Evolutionary conservation across 1,284 basidiomycete genomes (phyloP).

Genomic region (Schizopora paradoxa): DNA sequence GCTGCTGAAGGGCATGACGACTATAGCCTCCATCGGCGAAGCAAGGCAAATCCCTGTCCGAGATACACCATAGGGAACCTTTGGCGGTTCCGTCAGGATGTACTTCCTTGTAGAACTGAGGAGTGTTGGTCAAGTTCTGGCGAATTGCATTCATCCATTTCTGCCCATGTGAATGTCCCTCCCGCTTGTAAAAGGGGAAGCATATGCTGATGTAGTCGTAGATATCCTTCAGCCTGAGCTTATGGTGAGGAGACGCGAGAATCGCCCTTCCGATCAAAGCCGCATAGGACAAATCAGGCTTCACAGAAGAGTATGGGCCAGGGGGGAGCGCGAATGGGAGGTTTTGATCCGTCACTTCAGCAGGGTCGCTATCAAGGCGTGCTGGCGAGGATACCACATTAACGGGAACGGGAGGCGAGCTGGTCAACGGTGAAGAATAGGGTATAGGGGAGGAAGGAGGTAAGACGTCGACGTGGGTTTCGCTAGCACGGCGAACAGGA

Average conservation of each 20-base stretch:
- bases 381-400: slow-evolving; percentile 78
- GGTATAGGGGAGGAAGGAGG: slow-evolving; percentile 34
- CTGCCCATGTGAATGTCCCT: slow-evolving; percentile 50
- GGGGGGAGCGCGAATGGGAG: slow-evolving; percentile 72
- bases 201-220: slow-evolving; percentile 94
- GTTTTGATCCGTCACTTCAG: slow-evolving; percentile 54
- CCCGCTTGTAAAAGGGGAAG: slow-evolving; percentile 89
- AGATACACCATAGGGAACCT: slow-evolving; percentile 71
- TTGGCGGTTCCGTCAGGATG: slow-evolving; percentile 47
- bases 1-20: slow-evolving; percentile 11
- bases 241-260: slow-evolving; percentile 76
- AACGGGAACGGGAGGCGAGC: slow-evolving; percentile 42
- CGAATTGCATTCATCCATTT: slow-evolving; percentile 94
- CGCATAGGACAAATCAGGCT: slow-evolving; percentile 87
- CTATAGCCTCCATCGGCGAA: slow-evolving; percentile 17
- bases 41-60: slow-evolving; percentile 22
- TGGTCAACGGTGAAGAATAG: slow-evolving; percentile 50
- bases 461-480: background rate
- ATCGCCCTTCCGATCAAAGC: slow-evolving; percentile 95
- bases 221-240: slow-evolving; percentile 90
- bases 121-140: slow-evolving; percentile 81
- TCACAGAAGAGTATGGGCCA: slow-evolving; percentile 73
- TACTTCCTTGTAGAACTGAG: slow-evolving; percentile 71
- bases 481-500: too few species aligned
- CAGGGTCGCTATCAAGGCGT: slow-evolving; percentile 57